phyloP scores from a whole-genome alignment of 805 yeast species.

The Ascoidea tarda region DNA sequence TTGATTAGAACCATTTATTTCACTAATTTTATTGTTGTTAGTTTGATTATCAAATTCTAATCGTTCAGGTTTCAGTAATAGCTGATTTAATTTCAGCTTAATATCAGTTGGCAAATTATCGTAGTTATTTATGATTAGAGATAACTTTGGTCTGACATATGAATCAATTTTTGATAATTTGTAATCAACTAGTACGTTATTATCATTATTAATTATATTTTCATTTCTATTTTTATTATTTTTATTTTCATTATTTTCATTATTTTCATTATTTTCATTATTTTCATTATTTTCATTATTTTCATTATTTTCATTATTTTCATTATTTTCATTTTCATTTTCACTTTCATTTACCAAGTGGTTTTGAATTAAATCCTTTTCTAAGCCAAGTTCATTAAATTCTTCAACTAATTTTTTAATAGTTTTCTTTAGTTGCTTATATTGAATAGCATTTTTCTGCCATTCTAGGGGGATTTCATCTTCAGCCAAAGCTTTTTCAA shows the following conservation, averaged over 20 bases:
- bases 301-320: not conserved
- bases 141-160: conserved; percentile 6
- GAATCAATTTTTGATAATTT: conserved; percentile 3
- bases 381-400: conserved; percentile 42
- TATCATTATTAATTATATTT: not conserved
- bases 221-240: not conserved
- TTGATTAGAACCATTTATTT: not conserved
- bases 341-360: conserved; percentile 13
- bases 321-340: not conserved
- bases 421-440: conserved; percentile 54
- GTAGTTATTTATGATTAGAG: conserved; percentile 1
- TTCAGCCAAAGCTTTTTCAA: conserved; percentile 46
- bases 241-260: not conserved
- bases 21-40: not conserved
- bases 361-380: conserved; percentile 23
- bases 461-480: conserved; percentile 55
- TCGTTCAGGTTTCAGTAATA: not conserved
- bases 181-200: not conserved
- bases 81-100: not conserved
- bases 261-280: not conserved
- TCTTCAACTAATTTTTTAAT: conserved; percentile 54
- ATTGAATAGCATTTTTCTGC: conserved; percentile 56
- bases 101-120: conserved; percentile 1
- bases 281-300: not conserved
- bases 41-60: not conserved